Conservation (phyloP, 345 rosid species). For the Euphorbia tirucalli region DNA sequence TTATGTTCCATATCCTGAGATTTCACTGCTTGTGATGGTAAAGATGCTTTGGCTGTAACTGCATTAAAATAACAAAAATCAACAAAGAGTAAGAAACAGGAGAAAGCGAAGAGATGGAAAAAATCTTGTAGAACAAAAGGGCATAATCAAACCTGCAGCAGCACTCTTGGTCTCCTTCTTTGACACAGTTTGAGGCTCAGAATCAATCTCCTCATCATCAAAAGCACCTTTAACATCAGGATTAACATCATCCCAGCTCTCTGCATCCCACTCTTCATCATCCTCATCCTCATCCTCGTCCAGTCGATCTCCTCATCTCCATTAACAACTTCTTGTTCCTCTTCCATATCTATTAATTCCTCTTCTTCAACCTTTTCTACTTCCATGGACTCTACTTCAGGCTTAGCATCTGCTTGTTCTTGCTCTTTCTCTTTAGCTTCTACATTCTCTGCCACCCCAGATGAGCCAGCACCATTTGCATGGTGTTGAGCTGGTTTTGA, state of each 20-base stretch:
- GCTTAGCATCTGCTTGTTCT: conserved; percentile 33
- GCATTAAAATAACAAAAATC: conserved; percentile 9
- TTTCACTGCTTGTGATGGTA: conserved; percentile 25
- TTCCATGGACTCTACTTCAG: conserved; percentile 44
- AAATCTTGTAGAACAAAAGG: background rate
- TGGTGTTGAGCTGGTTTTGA: conserved; percentile 58
- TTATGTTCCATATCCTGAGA: conserved; percentile 32
- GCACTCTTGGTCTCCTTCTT: conserved; percentile 52
- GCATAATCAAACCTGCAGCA: conserved; percentile 41
- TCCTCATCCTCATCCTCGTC: conserved; percentile 72
- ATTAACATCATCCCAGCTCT: conserved; percentile 91
- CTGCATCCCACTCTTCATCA: conserved; percentile 94
- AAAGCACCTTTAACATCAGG: conserved; percentile 74
- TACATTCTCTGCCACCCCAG: conserved; percentile 42
- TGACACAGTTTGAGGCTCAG: conserved; percentile 46
- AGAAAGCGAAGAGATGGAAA: background rate
- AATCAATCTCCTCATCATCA: conserved; percentile 83
- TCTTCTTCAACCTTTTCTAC: conserved; percentile 44
- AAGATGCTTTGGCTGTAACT: conserved; percentile 31
- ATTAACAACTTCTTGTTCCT: conserved; percentile 44
- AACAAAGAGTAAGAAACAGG: conserved; percentile 8
- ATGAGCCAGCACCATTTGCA: conserved; percentile 50
- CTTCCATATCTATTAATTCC: conserved; percentile 41
- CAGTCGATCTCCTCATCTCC: conserved; percentile 50
- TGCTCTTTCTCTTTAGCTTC: conserved; percentile 43